phyloP scores from a whole-genome alignment of 306 rosid genomes.

The Cicer judaicum region DNA sequence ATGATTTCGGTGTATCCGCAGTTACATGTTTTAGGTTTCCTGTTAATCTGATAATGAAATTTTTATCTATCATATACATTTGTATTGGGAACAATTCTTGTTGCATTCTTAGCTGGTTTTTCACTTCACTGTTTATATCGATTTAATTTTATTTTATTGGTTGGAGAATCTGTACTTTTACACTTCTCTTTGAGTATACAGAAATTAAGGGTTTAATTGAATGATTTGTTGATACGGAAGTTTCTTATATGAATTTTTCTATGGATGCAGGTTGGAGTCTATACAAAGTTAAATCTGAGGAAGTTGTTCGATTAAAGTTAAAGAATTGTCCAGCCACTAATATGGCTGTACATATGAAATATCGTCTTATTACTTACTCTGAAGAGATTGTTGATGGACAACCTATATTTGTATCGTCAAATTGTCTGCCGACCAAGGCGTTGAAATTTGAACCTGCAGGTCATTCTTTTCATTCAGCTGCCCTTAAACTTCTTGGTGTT shows the following conservation, averaged over 20 bases:
- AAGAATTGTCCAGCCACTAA: constrained; percentile 30
- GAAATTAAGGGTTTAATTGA: constrained; percentile 1
- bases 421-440: constrained; percentile 83
- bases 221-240: background rate
- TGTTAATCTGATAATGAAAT: background rate
- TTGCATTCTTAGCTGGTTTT: background rate
- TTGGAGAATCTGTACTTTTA: too few relatives aligned
- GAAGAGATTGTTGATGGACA: constrained; percentile 83
- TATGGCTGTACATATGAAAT: constrained; percentile 60
- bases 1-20: background rate
- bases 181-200: background rate
- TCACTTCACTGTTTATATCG: background rate
- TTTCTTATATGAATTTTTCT: constrained; percentile 25
- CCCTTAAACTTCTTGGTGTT: constrained; percentile 72
- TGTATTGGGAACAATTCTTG: background rate
- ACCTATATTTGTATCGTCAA: constrained; percentile 78
- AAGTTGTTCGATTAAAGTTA: constrained; percentile 12
- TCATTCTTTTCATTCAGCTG: constrained; percentile 80
- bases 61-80: background rate
- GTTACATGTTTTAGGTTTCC: background rate
- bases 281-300: constrained; percentile 8
- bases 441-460: constrained; percentile 82
- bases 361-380: constrained; percentile 66
- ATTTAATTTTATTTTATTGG: too few relatives aligned
- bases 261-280: constrained; percentile 41